A percentile compares a stretch with the other conserved stretches of the same genome.
phyloP scores from a whole-genome alignment of 2,329 filamentous ascomycete species.

The Amylocarpus encephaloides region DNA sequence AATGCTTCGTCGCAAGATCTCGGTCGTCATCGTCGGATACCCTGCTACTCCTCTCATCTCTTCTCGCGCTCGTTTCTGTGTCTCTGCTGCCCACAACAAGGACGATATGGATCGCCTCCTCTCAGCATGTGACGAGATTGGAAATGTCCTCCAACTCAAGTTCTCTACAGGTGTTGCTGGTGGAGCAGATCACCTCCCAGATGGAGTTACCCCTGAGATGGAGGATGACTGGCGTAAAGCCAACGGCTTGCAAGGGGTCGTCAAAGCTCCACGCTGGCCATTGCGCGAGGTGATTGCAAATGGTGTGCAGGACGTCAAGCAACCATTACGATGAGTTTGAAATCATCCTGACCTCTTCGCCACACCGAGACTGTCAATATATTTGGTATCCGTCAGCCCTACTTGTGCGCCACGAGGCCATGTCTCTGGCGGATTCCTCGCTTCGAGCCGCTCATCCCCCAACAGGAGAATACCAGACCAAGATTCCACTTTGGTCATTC shows the following conservation, averaged over 20 bases:
- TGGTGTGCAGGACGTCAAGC: conserved; percentile 63
- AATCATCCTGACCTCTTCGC: background rate
- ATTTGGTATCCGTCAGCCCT: conserved; percentile 1
- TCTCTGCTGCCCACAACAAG: conserved; percentile 95
- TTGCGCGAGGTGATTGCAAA: conserved; percentile 66
- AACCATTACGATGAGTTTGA: conserved; percentile 46
- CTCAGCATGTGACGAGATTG: conserved; percentile 84
- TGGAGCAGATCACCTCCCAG: conserved; percentile 69
- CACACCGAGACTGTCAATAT: conserved; percentile 4
- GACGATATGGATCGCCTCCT: conserved; percentile 91
- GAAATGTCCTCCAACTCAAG: conserved; percentile 87
- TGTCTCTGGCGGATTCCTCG: conserved; percentile 4
- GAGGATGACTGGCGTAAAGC: conserved; percentile 61
- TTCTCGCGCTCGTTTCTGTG: conserved; percentile 90
- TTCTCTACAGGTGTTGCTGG: conserved; percentile 95
- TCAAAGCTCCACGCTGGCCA: conserved; percentile 59
- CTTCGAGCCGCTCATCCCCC: background rate
- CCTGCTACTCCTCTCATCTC: conserved; percentile 93
- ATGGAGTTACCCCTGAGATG: conserved; percentile 63
- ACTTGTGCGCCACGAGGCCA: background rate
- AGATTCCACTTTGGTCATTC: background rate
- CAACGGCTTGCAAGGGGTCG: conserved; percentile 43
- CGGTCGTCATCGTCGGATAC: conserved; percentile 94
- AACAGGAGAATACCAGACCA: conserved; percentile 1
- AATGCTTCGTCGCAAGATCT: conserved; percentile 97